phyloP scores from a whole-genome alignment of 2,329 filamentous ascomycete genomes.

The Bretziella fagacearum region DNA sequence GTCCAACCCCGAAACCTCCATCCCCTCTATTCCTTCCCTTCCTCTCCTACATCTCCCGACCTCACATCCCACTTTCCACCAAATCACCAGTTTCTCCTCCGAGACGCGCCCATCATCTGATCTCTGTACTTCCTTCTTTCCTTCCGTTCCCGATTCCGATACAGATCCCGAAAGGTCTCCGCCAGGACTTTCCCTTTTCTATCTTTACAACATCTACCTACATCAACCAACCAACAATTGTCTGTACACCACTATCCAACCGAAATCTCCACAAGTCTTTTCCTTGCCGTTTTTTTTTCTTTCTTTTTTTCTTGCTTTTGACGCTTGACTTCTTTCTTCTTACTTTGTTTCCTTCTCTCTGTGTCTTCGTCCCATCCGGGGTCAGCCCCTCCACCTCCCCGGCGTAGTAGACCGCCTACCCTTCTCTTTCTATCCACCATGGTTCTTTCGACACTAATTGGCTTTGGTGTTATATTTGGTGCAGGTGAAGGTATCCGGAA shows the following conservation, averaged over 20 bases:
- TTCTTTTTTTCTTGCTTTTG: not conserved
- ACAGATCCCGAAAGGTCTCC: not conserved
- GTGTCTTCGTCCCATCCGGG: not conserved
- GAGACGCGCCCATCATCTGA: too few relatives aligned
- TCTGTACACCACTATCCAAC: constrained; percentile 17
- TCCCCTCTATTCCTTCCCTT: too few relatives aligned
- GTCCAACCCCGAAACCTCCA: too few relatives aligned
- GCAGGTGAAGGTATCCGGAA: constrained; percentile 30
- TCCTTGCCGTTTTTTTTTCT: not conserved
- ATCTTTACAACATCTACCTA: not conserved
- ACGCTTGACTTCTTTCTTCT: too few relatives aligned
- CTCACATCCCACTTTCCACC: too few relatives aligned
- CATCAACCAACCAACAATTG: not conserved
- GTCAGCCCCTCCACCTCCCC: too few relatives aligned
- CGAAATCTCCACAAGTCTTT: too few relatives aligned
- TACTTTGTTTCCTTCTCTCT: not conserved
- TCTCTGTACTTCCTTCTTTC: not conserved
- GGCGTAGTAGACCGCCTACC: not conserved
- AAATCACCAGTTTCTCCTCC: not conserved
- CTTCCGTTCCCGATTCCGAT: not conserved
- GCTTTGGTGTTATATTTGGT: constrained; percentile 28
- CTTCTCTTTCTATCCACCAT: constrained; percentile 14
- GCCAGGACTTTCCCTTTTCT: not conserved
- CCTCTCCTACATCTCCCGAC: too few relatives aligned
- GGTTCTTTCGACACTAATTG: constrained; percentile 23